Base-by-base conservation (phyloP, 2,329 filamentous ascomycete genomes). In the Aspergillus candidus region DNA sequence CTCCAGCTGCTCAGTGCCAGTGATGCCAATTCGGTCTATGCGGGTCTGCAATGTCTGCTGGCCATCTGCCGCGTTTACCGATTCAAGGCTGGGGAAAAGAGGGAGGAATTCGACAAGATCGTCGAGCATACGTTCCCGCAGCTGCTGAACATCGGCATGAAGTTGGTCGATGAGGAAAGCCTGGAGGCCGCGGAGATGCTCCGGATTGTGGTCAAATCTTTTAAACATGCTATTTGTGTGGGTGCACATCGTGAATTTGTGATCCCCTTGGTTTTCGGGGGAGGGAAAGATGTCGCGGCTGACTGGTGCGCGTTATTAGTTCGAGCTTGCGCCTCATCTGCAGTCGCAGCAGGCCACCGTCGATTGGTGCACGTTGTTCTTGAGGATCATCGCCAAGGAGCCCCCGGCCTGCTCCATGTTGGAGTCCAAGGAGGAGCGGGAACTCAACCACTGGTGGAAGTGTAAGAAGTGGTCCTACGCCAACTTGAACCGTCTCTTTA, bases 381-480 rank as follows among this genome's bases (percentile, higher is more conserved):
- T 98, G 54, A 83, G 86, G 49, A 88, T 94, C 40, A 86, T 97
- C 31, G 83, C 84, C 55, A 97, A 97, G 69, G 73, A 83, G 15
- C 82, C 87, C 31, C 93, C 93, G 4, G 77, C 85, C 44, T 82
- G 77, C 55, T 84, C 90, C 31, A 83, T 97, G 78, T 68, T 75
- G 46, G 88, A 94, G 48, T 87, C 87, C 48, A 72, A 84, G 41
- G 82, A 88, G 46, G 91, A 97, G 62, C 82, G 93, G 46, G 93
- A 97, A 69, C 80, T 84, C 59, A 90, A 95, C 64, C 89, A 96
- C 67, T 98, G 93, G 91, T 98, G 91, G 91, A 98, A 97, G 75
- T 87, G 90, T 52, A 97, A 97, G 82, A 98, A 98, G 71, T 97
- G 93, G 93, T 86, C 91, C 11, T 98, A 96, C 69, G 94, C 93